A percentile compares a stretch with the other conserved stretches of the same genome.
Conservation (phyloP, 768 basidiomycete genomes). For the Hortiboletus campestris region DNA sequence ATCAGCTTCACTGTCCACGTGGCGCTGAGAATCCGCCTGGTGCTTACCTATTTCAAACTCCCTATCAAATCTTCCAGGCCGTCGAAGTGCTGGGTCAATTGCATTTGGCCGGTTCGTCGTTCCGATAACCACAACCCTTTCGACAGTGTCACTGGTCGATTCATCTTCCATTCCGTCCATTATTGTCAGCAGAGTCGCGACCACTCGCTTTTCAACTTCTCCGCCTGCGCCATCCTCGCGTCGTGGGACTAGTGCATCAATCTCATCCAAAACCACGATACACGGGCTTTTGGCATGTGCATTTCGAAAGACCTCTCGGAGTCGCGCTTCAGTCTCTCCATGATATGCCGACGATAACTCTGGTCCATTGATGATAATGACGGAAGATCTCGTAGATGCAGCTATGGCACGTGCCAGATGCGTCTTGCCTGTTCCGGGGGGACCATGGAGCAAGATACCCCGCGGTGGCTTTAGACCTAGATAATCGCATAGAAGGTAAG, state of each 20-base stretch:
- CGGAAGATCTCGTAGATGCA: slow-evolving; percentile 76
- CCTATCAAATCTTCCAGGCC: slow-evolving; percentile 90
- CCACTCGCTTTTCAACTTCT: slow-evolving; percentile 95
- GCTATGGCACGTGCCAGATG: slow-evolving; percentile 95
- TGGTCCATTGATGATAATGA: slow-evolving; percentile 94
- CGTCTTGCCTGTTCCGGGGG: slow-evolving; percentile 97
- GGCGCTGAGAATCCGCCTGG: not conserved
- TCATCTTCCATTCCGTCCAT: slow-evolving; percentile 83
- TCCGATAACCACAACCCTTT: slow-evolving; percentile 88
- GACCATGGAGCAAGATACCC: slow-evolving; percentile 92
- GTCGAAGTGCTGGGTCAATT: slow-evolving; percentile 86
- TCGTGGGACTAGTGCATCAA: slow-evolving; percentile 90
- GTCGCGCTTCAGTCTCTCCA: slow-evolving; percentile 90
- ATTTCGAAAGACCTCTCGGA: slow-evolving; percentile 87
- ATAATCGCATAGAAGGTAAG: slow-evolving; percentile 3
- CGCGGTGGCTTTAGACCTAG: slow-evolving; percentile 91
- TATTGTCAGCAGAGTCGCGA: slow-evolving; percentile 90
- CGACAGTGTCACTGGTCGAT: slow-evolving; percentile 36
- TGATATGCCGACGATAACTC: slow-evolving; percentile 95
- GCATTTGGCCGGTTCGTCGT: slow-evolving; percentile 96
- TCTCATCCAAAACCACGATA: slow-evolving; percentile 93
- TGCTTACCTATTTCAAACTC: slow-evolving; percentile 89
- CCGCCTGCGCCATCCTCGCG: slow-evolving; percentile 88
- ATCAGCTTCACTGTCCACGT: not conserved
- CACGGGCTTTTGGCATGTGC: slow-evolving; percentile 82